Evolutionary conservation across 202 grass and related monocot genomes (phyloP).

Genomic region (Carex sylvatica): DNA sequence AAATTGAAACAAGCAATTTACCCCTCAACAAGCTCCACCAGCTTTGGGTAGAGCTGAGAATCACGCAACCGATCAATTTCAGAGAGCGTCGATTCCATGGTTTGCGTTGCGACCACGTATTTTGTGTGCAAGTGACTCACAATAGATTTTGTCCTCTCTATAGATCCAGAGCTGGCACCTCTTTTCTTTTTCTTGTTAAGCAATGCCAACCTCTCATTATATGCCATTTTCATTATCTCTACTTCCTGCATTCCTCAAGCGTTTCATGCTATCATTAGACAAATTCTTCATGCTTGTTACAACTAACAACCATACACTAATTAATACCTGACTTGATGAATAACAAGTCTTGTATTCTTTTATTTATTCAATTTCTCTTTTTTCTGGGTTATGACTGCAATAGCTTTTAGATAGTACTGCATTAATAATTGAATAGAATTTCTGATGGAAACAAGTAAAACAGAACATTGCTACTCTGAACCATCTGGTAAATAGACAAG

Average conservation of each 20-base stretch:
- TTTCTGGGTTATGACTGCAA: background rate
- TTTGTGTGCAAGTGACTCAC: slow-evolving; percentile 84
- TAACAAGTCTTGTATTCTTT: background rate
- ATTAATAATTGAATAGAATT: background rate
- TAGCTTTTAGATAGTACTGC: background rate
- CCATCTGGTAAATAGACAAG: background rate
- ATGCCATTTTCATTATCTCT: slow-evolving; percentile 81
- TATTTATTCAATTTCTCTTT: background rate
- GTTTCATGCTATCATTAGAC: background rate
- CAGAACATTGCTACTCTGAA: background rate
- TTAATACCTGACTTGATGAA: background rate
- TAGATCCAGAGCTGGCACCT: slow-evolving; percentile 43
- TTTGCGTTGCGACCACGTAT: slow-evolving; percentile 72
- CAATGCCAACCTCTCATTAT: slow-evolving; percentile 62
- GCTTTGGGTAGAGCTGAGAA: slow-evolving; percentile 69
- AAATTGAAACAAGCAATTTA: slow-evolving; percentile 29
- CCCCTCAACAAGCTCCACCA: slow-evolving; percentile 78
- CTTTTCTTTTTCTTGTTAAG: slow-evolving; percentile 78
- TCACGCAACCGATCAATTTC: slow-evolving; percentile 90
- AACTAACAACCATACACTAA: background rate
- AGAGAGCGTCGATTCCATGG: slow-evolving; percentile 75
- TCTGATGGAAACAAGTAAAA: background rate
- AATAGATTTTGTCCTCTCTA: slow-evolving; percentile 62
- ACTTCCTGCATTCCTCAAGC: slow-evolving; percentile 44
- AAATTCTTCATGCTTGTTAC: background rate